Evolutionary conservation across 1,284 basidiomycete species (phyloP), one percentile per base, ranked within the genome.

Genomic region (Xerocomus minutiporus): DNA sequence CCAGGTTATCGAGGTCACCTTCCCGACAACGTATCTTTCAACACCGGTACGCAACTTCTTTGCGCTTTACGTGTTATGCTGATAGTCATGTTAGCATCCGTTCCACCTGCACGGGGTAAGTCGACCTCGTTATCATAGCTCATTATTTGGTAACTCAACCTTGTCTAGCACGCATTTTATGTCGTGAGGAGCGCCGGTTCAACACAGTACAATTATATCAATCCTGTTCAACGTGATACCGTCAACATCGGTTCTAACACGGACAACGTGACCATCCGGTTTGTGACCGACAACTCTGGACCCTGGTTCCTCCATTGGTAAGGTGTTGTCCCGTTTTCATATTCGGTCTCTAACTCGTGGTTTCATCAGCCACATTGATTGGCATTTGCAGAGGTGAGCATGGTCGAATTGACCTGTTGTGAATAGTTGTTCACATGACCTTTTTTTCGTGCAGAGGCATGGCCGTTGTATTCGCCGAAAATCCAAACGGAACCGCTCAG

Each of bases 101-200:
- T 71, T 76, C 58, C 76, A 76, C 61, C 60, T 79, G 47, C 77
- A 79, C 50, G 74, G 77, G 50, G 72, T 75, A 64, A 46, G 72
- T 61, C 11, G 45, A 26, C 11, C 2, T 31, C 6, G 28, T 29
- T 13, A 11, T 9, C 4, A 15, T 23, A 29, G 3, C 1, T 35
- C 17, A 36, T 25, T 40, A 12, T 26, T 46, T 32, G n/a, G 23
- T 40, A 35, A 31, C n/a, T 53, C 26, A 43, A 29, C n/a, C 12
- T 23, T 36, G 13, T n/a, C n/a, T 48, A 76, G 73, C 76, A 78
- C 48, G 45, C 64, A 1, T 78, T 78, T 55, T 67, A 61, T 32
- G 71, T 78, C 8, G 59, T 76, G 26, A 71, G 74, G 53, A 74
- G 65, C 48, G 71, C 71, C 2, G 71, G 68, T 28, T 67, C 64